Base-by-base conservation (phyloP, 495 filamentous ascomycete species). In the Tuber umbilicatum region DNA sequence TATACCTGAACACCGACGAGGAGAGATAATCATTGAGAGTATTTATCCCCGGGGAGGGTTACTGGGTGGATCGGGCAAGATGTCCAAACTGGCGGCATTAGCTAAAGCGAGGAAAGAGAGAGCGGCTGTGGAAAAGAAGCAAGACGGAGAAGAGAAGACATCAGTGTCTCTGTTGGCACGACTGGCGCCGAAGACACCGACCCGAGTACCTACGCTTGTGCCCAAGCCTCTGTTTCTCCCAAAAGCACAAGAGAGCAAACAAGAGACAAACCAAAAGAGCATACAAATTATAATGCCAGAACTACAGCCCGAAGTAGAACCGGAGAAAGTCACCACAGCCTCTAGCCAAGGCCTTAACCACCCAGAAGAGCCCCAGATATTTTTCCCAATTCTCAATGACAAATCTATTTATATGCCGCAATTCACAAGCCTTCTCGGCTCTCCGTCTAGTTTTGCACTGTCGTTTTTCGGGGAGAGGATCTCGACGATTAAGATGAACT, bases 101-200 rank as follows among this genome's bases (percentile, higher is more conserved):
- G 94, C 94, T 74, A 93, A 93, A n/a, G 90, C 91, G 35, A 89
- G 93, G 70, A 91, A 91, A 82, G 96, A 94, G 84, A 94, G 93
- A 83, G 90, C 91, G 69, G 91, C 92, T 55, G 90, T 90, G 16
- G 90, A 90, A 81, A 85, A 79, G 41, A 85, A 70, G 74, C 72
- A 70, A 39, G 73, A 38, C 1, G 74, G 69, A 70, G 77, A 74
- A 35, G 68, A 82, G 50, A 76, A 72, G 40, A 55, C 73, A 71
- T 68, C 76, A n/a, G 71, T 77, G 67, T 80, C 80, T 38, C 75
- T 82, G 40, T 35, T 82, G 31, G 80, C 81, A 12, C 79, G 77
- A 27, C 75, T 82, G 37, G 73, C 73, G 3, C 73, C 69, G 16
- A 82, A 82, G 68, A 50, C 78, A 10, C 55, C 55, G 27, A 27